Conservation (phyloP, 257 asterid species). For the Solanum sejunctum region DNA sequence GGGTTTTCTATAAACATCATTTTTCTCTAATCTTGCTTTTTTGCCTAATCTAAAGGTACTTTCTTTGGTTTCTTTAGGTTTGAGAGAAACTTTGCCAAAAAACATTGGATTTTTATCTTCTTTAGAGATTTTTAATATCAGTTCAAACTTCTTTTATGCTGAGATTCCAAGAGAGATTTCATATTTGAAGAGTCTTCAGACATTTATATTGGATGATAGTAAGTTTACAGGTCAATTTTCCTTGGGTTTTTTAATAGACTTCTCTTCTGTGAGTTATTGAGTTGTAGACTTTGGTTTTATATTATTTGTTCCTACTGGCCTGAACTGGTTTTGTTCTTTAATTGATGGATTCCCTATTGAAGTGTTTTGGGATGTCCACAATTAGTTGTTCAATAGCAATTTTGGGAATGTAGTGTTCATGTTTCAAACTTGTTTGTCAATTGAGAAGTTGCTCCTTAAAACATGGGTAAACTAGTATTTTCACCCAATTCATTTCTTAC, state of each 20-base stretch:
- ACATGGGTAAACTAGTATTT: too few relatives aligned
- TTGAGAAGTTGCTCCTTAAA: slow-evolving; percentile 29
- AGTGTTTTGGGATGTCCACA: slow-evolving; percentile 79
- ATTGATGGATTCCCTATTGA: slow-evolving; percentile 84
- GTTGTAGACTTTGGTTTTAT: too few relatives aligned
- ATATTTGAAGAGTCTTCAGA: slow-evolving; percentile 39
- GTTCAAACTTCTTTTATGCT: slow-evolving; percentile 51
- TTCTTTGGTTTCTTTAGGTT: slow-evolving; percentile 58
- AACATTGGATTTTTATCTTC: slow-evolving; percentile 34
- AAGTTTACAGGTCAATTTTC: slow-evolving; percentile 39
- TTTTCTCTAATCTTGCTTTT: slow-evolving; percentile 33
- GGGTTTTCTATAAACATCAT: slow-evolving; percentile 33
- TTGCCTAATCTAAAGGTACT: slow-evolving; percentile 61
- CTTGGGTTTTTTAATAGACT: slow-evolving; percentile 4
- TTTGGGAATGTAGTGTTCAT: slow-evolving; percentile 66
- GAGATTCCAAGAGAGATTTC: slow-evolving; percentile 48
- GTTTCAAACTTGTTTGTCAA: slow-evolving; percentile 53
- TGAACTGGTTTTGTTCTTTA: background rate
- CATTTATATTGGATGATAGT: slow-evolving; percentile 58
- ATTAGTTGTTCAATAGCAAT: slow-evolving; percentile 63
- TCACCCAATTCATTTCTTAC: too few relatives aligned
- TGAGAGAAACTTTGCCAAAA: slow-evolving; percentile 55
- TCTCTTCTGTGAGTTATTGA: too few relatives aligned
- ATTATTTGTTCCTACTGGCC: too few relatives aligned
- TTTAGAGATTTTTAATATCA: slow-evolving; percentile 55